Base-by-base conservation (phyloP, 352 stramenopile species). In the Pythium dissotocum region DNA sequence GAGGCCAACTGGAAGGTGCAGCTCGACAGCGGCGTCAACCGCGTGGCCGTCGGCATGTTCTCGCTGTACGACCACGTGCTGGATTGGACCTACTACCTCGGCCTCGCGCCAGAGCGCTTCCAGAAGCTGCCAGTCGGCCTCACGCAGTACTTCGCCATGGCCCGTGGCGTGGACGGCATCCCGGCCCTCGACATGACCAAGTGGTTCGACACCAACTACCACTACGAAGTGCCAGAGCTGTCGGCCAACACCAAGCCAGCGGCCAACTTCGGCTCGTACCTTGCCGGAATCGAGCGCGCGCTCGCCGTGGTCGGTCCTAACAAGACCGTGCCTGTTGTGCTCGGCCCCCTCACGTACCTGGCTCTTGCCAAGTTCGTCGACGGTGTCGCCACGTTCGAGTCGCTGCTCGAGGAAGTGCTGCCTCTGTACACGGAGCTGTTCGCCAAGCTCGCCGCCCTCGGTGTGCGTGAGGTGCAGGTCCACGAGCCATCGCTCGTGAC, bases 171-270 rank as follows among this genome's bases (percentile, higher is more conserved):
- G 4, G 89, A 98, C 72, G 90, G 89, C 65, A 96, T 95, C 72
- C 77, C 81, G 9, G 93, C 93, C 7, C 82, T 98, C 40, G 93
- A 97, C 72, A 97, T 98, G 93, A 98, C 89, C 73, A 97, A 98
- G 81, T 98, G 89, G 89, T 97, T 98, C 73, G 93, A 97, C 77
- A 94, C 87, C 46, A 98, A 98, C 87, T 98, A 98, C 77, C 93
- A 98, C 83, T 98, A 98, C 85, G 91, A 97, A 73, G 91, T 98
- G 49, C 91, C 93, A 2, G 93, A 98, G 83, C 74, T 97, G 24
- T 91, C 80, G 70, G 79, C 80, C 30, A 85, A 84, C 63, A 89
- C 81, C 18, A 69, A 80, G 51, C 80, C 91, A 14, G 76, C 76
- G 58, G 82, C 91, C 33, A 94, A 97, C 79, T 97, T 97, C 60